Evolutionary conservation across 352 stramenopile genomes (phyloP).

Genomic region (Pythium scleroteichum): DNA sequence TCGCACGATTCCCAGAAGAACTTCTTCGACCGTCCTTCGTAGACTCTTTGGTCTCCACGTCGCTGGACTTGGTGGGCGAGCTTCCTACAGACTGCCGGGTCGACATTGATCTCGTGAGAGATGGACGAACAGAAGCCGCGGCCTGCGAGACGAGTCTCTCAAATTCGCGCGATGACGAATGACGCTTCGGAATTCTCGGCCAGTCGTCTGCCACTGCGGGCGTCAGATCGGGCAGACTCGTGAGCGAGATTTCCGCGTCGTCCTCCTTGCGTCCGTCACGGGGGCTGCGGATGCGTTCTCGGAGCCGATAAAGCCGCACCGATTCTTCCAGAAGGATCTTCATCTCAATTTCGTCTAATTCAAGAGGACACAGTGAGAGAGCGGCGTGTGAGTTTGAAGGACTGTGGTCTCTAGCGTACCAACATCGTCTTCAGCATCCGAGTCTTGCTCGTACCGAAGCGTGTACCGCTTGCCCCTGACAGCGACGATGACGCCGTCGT

Average conservation of each 20-base stretch:
- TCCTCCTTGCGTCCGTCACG: constrained; percentile 2
- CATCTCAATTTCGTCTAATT: constrained; percentile 73
- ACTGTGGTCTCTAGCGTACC: constrained; percentile 32
- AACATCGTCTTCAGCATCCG: constrained; percentile 60
- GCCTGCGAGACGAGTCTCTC: constrained; percentile 7
- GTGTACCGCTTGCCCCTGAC: constrained; percentile 50
- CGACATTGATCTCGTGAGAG: constrained; percentile 42
- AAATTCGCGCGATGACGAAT: constrained; percentile 34
- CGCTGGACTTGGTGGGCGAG: background rate
- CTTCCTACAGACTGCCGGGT: constrained; percentile 23
- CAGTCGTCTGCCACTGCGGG: constrained; percentile 6
- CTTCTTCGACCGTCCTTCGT: background rate
- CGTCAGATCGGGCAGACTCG: constrained; percentile 55
- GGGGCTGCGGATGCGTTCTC: constrained; percentile 27
- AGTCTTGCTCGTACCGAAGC: constrained; percentile 66
- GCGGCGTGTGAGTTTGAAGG: too few relatives aligned
- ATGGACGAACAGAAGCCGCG: constrained; percentile 4
- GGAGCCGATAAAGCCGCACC: constrained; percentile 42
- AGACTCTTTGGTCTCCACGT: background rate
- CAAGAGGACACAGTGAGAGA: constrained; percentile 6
- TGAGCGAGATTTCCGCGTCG: constrained; percentile 59
- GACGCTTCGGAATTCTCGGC: constrained; percentile 35
- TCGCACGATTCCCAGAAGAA: constrained; percentile 2
- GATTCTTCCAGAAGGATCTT: constrained; percentile 76
- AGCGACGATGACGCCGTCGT: constrained; percentile 59